Percentiles rank a stretch among this genome's conserved stretches.
phyloP scores from a whole-genome alignment of 2,329 filamentous ascomycete species.

The Chaetomium olivaceum region DNA sequence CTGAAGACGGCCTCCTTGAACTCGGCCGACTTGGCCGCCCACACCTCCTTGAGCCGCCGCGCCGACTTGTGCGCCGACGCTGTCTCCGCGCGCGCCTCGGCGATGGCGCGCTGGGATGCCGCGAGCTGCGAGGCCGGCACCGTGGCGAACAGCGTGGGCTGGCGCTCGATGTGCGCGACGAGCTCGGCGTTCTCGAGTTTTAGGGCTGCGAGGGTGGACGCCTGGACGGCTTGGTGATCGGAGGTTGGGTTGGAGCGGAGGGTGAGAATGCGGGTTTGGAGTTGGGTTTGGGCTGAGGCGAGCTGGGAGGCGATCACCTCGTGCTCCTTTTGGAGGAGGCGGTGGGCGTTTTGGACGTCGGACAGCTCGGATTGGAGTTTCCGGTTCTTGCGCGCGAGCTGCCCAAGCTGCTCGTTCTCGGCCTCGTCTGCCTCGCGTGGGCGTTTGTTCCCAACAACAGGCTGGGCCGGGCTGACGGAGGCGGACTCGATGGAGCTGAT shows the following conservation, averaged over 20 bases:
- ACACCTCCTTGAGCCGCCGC: slow-evolving; percentile 86
- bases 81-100: slow-evolving; percentile 67
- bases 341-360: slow-evolving; percentile 66
- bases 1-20: slow-evolving; percentile 94
- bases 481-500: slow-evolving; percentile 64
- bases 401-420: slow-evolving; percentile 71
- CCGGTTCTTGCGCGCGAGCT: slow-evolving; percentile 83
- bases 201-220: slow-evolving; percentile 73
- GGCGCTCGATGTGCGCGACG: slow-evolving; percentile 65
- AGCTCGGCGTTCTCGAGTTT: slow-evolving; percentile 83
- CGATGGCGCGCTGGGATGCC: slow-evolving; percentile 72
- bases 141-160: slow-evolving; percentile 52
- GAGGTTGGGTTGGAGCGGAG: slow-evolving; percentile 91
- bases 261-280: slow-evolving; percentile 79
- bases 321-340: slow-evolving; percentile 74
- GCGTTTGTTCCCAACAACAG: slow-evolving; percentile 63
- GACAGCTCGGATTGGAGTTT: slow-evolving; percentile 78
- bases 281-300: slow-evolving; percentile 62
- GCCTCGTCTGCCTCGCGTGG: slow-evolving; percentile 59
- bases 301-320: slow-evolving; percentile 73
- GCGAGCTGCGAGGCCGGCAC: slow-evolving; percentile 78
- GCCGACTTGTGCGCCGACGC: slow-evolving; percentile 79
- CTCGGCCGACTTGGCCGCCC: slow-evolving; percentile 85
- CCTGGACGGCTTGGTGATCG: slow-evolving; percentile 80
- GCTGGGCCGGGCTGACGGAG: slow-evolving; percentile 37